Conservation (phyloP, 2,329 filamentous ascomycete species). For the Dactylellina sp. region DNA sequence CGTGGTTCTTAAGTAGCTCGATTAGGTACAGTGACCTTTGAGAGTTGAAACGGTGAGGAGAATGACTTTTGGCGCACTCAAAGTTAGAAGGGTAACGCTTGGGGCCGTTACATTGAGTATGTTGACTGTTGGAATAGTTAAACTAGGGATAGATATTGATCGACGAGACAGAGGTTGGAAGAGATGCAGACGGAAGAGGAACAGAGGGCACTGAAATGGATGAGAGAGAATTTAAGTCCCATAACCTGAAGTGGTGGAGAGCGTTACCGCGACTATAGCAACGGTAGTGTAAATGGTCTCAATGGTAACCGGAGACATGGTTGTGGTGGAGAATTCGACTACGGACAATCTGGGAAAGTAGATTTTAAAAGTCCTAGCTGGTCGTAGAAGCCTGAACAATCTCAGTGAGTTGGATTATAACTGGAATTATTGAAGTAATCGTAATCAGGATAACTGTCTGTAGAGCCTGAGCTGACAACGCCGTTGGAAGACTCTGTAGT, state of each 20-base stretch:
- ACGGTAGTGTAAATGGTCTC: conserved; percentile 40
- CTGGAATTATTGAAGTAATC: conserved; percentile 10
- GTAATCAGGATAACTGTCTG: neutral
- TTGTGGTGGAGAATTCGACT: conserved; percentile 24
- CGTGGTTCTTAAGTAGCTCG: conserved; percentile 15
- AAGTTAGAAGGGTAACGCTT: neutral
- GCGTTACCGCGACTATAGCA: conserved; percentile 21
- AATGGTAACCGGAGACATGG: conserved; percentile 13
- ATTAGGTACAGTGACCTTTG: conserved; percentile 1
- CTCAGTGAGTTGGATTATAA: conserved; percentile 36
- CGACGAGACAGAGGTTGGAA: too few species aligned
- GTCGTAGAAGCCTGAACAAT: conserved; percentile 35
- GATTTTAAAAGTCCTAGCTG: conserved; percentile 9
- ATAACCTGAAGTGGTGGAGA: conserved; percentile 24
- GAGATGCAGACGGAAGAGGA: conserved; percentile 6
- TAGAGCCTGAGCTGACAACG: neutral
- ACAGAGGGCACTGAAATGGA: conserved; percentile 4
- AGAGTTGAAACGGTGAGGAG: conserved; percentile 2
- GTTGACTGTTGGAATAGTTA: conserved; percentile 12
- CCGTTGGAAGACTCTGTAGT: too few species aligned
- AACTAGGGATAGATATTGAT: neutral
- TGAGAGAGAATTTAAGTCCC: conserved; percentile 3
- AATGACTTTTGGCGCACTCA: conserved; percentile 8
- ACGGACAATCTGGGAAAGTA: conserved; percentile 10
- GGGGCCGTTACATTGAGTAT: conserved; percentile 11